Evolutionary conservation across 225 moss, liverwort and hornwort species (phyloP).

Genomic region (Neckera pumila): DNA sequence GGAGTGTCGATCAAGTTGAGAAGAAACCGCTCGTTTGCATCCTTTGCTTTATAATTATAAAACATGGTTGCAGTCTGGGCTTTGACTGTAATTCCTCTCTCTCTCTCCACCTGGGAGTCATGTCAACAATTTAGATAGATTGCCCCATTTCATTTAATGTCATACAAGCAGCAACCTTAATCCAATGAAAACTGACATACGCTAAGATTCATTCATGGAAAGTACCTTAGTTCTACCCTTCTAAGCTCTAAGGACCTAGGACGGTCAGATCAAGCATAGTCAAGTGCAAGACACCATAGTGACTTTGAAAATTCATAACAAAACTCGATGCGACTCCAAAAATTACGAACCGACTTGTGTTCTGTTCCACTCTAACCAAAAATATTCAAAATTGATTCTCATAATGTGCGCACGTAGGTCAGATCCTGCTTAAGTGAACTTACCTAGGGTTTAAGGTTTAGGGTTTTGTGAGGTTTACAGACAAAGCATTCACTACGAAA

Average conservation of each 20-base stretch:
- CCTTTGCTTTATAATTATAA: constrained; percentile 30
- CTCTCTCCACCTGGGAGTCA: constrained; percentile 67
- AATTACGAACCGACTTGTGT: neutral
- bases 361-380: neutral
- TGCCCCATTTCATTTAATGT: neutral
- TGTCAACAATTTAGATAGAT: neutral
- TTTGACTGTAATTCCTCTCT: constrained; percentile 95
- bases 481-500: neutral
- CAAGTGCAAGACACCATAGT: neutral
- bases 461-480: neutral
- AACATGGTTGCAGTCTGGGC: constrained; percentile 95
- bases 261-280: neutral
- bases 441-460: neutral
- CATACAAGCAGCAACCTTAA: neutral
- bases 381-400: neutral
- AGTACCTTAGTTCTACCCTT: neutral
- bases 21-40: constrained; percentile 32
- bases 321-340: neutral
- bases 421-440: neutral
- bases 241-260: neutral
- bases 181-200: neutral
- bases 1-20: constrained; percentile 92
- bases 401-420: neutral
- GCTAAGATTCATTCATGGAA: neutral
- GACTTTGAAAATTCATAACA: neutral